Base-by-base conservation (phyloP, 257 asterid species). In the Solanum bulbocastanum region DNA sequence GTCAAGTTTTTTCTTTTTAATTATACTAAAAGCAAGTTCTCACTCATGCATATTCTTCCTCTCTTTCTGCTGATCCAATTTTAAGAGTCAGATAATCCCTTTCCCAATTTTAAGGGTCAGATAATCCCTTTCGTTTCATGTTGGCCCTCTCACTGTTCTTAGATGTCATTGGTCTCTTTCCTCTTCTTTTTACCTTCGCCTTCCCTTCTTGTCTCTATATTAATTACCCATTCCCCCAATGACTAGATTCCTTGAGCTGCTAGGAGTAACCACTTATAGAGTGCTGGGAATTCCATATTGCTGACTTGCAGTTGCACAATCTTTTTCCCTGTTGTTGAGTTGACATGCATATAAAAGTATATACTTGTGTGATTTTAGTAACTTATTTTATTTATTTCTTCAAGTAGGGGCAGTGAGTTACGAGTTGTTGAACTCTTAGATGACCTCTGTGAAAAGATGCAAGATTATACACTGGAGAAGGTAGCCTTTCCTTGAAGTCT, bases 401-500 rank as follows among this genome's bases (percentile, higher is more conserved):
- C 69, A 30, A 81, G 87, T 94, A 96, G 99, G 91, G 94, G 89
- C 90, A 95, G 99, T 32, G 99, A 97, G 84, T 93, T 97, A 86
- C 92, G 99, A 91, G 95, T 95, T 44, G 98, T 96, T 84, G 98
- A 97, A 75, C 98, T 96, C 88, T 92, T 97, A 79, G 99, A 97
- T 89, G 98, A 95, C 69, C 98, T 97, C 65, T 96, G 99, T 66
- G 99, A 97, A 69, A 97, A 93, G 91, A 95, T 97, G 99, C 98
- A 97, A 92, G 99, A 96, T 86, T 97, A 97, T 90, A 96, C 98
- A 83, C 96, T 96, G 87, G 98, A 97, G 93, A 93, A 96, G 99
- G 99, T 94, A 90, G 83, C 36, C 83, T 83, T 66, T 44, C 42
- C 37, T 84, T n/a, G 35, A 60, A 58, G 20, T 65, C 87, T 78